Percentiles rank a stretch among this genome's conserved stretches.
Conservation (phyloP, 148 eudicot genomes). For the Nepenthes gracilis region DNA sequence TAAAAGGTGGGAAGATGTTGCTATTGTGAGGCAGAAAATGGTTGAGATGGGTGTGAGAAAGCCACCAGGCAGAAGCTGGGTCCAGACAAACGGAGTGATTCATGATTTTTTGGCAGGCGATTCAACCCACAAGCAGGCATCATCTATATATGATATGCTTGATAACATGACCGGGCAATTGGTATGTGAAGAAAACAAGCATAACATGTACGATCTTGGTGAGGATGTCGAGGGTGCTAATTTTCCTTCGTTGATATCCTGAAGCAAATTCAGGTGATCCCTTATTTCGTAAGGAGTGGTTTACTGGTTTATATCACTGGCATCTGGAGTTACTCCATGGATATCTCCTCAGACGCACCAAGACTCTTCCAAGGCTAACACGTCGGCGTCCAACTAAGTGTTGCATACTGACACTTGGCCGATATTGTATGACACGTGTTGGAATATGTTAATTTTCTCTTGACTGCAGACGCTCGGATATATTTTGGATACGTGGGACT, state of each 20-base stretch:
- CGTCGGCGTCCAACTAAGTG: no score
- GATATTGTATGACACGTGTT: no score
- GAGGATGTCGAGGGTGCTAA: background rate
- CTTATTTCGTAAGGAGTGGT: no score
- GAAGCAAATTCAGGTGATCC: no score
- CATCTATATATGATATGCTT: constrained; percentile 23
- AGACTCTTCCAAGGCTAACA: no score
- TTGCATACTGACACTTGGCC: no score
- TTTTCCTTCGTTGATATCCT: background rate
- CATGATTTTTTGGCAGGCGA: constrained; percentile 43
- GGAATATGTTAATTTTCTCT: no score
- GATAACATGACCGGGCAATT: background rate
- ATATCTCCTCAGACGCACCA: no score
- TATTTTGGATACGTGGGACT: no score
- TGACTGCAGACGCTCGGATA: no score
- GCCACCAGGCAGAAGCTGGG: constrained; percentile 44
- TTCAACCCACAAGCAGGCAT: constrained; percentile 18
- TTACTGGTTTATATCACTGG: no score
- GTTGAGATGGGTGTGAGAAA: constrained; percentile 19
- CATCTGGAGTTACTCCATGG: no score
- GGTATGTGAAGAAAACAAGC: background rate
- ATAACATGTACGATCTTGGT: background rate
- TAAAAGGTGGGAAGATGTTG: constrained; percentile 40
- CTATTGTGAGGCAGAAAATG: constrained; percentile 29
- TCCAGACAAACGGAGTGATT: constrained; percentile 31